Evolutionary conservation across 2,329 filamentous ascomycete genomes (phyloP), one percentile per base, ranked within the genome.

Genomic region (Ceratocystis cubensis): DNA sequence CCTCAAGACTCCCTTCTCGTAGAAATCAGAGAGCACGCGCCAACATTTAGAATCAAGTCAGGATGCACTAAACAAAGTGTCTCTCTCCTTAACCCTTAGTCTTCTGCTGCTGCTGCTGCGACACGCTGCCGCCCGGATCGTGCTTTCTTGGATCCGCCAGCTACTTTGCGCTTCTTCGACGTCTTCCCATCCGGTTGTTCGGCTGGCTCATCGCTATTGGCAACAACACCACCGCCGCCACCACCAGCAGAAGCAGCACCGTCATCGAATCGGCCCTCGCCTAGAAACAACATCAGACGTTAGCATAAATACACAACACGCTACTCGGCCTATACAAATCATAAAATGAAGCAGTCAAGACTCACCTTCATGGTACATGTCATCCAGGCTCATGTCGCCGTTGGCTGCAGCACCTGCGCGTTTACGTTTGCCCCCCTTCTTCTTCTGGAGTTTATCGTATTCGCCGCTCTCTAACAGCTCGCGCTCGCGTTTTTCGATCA

Each of bases 291-390:
- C 48, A 2, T 10, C 37, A 57, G 57, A 65, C 8, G 70, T 76
- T 72, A 76, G 72, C 50, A 64, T 63, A 33, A 13, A 57, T 33
- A 25, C 53, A 6, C 61, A 17, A 2, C 48, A 50, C 8, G 48
- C 20, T 17, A 30, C 4, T n/a, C 28, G 13, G 22, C 7, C 30
- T 17, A 41, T 5, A 1, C 20, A 5, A 69, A n/a, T 3, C 1
- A 41, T 13, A 63, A 30, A 13, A 41, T 41, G 5, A 15, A 41
- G 37, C 37, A 41, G 37, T 41, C 37, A 41, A 15, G 65, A 78
- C 89, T 86, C 76, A 96, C 94, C 94, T 82, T 99, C 94, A 75
- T 99, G 94, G 78, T 99, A 99, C 89, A 99, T 91, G 74, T 96
- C 93, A 75, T 97, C 94, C 76, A 97, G 78, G 73, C 88, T 93